Evolutionary conservation across 2,329 filamentous ascomycete species (phyloP).

Genomic region (Trichoderma gracile): DNA sequence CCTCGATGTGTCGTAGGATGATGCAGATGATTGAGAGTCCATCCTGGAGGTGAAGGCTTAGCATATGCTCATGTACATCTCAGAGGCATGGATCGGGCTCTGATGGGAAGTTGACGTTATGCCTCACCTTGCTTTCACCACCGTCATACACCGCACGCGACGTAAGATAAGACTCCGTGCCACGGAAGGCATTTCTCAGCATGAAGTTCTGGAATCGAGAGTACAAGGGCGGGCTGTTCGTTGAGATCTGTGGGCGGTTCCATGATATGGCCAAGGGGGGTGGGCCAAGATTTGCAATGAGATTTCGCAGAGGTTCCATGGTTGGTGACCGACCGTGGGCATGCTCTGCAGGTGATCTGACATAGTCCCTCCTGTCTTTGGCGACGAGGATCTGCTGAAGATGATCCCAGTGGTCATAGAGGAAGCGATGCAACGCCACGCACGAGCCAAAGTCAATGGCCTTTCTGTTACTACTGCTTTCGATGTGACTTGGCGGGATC

Average conservation of each 20-base stretch:
- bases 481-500: conserved; percentile 52
- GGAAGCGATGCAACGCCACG: conserved; percentile 66
- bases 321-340: conserved; percentile 55
- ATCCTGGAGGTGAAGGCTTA: conserved; percentile 48
- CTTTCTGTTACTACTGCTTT: conserved; percentile 46
- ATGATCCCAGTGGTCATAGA: conserved; percentile 73
- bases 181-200: conserved; percentile 67
- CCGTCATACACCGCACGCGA: conserved; percentile 69
- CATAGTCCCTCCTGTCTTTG: conserved; percentile 58
- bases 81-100: neutral
- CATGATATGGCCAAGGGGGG: conserved; percentile 68
- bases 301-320: conserved; percentile 60
- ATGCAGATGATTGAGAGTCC: conserved; percentile 68
- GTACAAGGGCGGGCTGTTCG: conserved; percentile 64
- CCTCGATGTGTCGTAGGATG: conserved; percentile 67
- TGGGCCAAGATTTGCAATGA: conserved; percentile 67
- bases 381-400: conserved; percentile 64
- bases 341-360: conserved; percentile 56
- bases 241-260: conserved; percentile 66
- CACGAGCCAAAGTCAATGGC: conserved; percentile 71
- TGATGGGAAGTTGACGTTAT: neutral
- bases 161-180: conserved; percentile 64
- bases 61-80: neutral
- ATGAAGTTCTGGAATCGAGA: conserved; percentile 73
- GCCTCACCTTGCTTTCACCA: conserved; percentile 63